phyloP scores from a whole-genome alignment of 495 filamentous ascomycete genomes.

The Xylaria telfairii region DNA sequence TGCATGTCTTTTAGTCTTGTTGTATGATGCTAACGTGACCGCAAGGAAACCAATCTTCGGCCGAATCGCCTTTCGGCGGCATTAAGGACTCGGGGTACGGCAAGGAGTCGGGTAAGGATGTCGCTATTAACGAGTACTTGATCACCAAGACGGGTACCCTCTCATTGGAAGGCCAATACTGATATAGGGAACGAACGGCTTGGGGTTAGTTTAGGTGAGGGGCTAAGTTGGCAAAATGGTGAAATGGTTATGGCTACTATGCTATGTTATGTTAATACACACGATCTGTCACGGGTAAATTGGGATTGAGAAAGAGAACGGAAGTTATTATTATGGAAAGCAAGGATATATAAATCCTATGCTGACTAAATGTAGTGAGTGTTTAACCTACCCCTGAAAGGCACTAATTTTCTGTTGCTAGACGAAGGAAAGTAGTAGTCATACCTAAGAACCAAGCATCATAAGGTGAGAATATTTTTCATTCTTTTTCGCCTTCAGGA shows the following conservation, averaged over 20 bases:
- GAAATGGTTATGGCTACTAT: neutral
- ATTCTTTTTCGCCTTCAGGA: slow-evolving; percentile 14
- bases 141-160: slow-evolving; percentile 75
- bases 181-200: neutral
- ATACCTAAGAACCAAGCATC: slow-evolving; percentile 17
- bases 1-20: neutral
- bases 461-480: slow-evolving; percentile 25
- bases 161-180: slow-evolving; percentile 66
- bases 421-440: too few species aligned
- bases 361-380: neutral
- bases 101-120: slow-evolving; percentile 77
- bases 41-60: slow-evolving; percentile 66
- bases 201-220: too few species aligned
- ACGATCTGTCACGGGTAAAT: neutral
- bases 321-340: neutral
- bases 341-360: neutral
- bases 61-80: slow-evolving; percentile 75
- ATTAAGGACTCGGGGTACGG: slow-evolving; percentile 80
- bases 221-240: neutral
- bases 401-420: neutral
- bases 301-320: neutral
- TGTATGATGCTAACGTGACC: neutral
- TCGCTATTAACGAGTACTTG: slow-evolving; percentile 72
- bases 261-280: neutral
- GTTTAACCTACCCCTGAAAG: neutral